Percentiles rank a stretch among this genome's conserved stretches.
Evolutionary conservation across 2,329 filamentous ascomycete genomes (phyloP).

Genomic region (Curvularia lunata): DNA sequence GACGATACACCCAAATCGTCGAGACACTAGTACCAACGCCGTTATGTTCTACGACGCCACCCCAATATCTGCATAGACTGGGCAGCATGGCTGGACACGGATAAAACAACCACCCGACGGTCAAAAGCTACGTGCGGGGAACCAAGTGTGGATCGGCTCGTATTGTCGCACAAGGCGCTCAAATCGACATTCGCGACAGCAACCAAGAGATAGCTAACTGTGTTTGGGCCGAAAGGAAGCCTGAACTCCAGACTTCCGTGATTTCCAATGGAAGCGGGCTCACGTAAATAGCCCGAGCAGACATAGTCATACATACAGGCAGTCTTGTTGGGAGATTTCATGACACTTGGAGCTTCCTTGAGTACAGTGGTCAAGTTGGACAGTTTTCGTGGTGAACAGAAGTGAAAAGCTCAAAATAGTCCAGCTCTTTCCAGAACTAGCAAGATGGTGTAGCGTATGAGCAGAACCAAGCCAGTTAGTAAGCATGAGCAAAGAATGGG

Average conservation of each 20-base stretch:
- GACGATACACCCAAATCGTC: slow-evolving; percentile 24
- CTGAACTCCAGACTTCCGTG: slow-evolving; percentile 24
- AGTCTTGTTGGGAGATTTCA: slow-evolving; percentile 16
- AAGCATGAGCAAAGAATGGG: neutral
- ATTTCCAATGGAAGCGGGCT: slow-evolving; percentile 15
- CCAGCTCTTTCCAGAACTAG: too few species aligned
- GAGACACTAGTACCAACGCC: slow-evolving; percentile 16
- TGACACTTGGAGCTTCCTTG: slow-evolving; percentile 19
- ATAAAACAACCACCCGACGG: slow-evolving; percentile 18
- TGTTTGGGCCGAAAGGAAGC: slow-evolving; percentile 18
- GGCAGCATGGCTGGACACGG: slow-evolving; percentile 21
- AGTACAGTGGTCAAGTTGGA: slow-evolving; percentile 24
- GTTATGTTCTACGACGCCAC: slow-evolving; percentile 14
- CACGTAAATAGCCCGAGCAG: slow-evolving; percentile 7
- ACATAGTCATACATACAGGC: slow-evolving; percentile 18
- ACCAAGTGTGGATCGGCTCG: neutral
- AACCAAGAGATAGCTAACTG: slow-evolving; percentile 2
- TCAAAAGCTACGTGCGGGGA: slow-evolving; percentile 11
- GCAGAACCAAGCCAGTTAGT: neutral
- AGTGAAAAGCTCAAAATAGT: slow-evolving; percentile 20
- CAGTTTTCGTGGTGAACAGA: slow-evolving; percentile 20
- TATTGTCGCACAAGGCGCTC: neutral
- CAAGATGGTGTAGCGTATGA: slow-evolving; percentile 5
- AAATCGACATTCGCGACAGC: too few species aligned
- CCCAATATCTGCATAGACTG: slow-evolving; percentile 25